Percentiles rank a stretch among this genome's conserved stretches.
Conservation (phyloP, 257 asterid species). For the Ligustrum vulgare region DNA sequence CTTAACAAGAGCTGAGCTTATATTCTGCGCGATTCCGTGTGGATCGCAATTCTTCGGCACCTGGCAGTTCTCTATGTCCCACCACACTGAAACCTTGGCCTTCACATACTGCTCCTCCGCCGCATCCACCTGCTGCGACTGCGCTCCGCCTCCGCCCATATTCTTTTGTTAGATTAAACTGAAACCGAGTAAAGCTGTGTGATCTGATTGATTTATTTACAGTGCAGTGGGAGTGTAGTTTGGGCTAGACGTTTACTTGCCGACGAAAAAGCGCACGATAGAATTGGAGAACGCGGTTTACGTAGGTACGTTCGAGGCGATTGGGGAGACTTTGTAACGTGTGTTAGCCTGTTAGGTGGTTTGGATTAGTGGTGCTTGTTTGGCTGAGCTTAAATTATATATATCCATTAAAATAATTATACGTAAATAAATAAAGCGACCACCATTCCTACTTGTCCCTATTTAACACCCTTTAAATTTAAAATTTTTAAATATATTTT, state of each 20-base stretch:
- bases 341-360: neutral
- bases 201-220: neutral
- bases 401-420: too few species aligned
- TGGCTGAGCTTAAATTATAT: neutral
- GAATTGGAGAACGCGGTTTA: neutral
- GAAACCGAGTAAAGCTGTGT: neutral
- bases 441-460: too few species aligned
- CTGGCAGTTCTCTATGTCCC: conserved; percentile 97
- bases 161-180: conserved; percentile 20
- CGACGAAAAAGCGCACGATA: neutral
- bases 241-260: neutral
- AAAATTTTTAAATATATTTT: too few species aligned
- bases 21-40: conserved; percentile 79
- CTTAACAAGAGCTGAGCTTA: conserved; percentile 74
- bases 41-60: conserved; percentile 73
- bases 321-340: neutral
- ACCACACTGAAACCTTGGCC: conserved; percentile 92
- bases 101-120: conserved; percentile 74
- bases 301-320: neutral
- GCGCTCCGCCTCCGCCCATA: conserved; percentile 70
- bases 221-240: neutral
- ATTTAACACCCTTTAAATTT: too few species aligned
- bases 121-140: conserved; percentile 41
- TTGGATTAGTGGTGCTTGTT: neutral
- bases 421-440: neutral